Conservation (phyloP, 805 yeast genomes). For the Allodekkera sacchari region DNA sequence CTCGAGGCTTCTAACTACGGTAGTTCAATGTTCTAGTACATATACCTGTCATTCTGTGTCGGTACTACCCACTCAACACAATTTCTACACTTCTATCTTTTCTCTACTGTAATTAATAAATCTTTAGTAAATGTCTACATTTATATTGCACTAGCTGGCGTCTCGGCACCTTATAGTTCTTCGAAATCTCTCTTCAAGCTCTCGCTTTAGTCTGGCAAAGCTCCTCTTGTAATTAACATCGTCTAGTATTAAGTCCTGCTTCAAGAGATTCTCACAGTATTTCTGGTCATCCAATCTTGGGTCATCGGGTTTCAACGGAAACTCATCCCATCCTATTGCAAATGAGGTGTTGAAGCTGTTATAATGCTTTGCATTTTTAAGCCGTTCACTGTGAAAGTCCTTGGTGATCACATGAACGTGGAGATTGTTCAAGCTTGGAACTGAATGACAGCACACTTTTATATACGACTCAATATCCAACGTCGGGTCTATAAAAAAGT, state of each 20-base stretch:
- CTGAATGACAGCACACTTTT: conserved; percentile 57
- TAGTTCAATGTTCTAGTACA: too few relatives aligned
- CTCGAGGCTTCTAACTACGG: too few relatives aligned
- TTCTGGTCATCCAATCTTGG: conserved; percentile 29
- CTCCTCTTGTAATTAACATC: conserved; percentile 31
- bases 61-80: too few relatives aligned
- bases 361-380: conserved; percentile 61
- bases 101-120: too few relatives aligned
- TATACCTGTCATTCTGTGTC: too few relatives aligned
- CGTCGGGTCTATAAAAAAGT: conserved; percentile 6
- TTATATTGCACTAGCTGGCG: not conserved
- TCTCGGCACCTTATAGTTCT: not conserved
- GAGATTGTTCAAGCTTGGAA: conserved; percentile 60
- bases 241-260: conserved; percentile 32
- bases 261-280: conserved; percentile 14
- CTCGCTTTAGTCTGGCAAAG: conserved; percentile 35
- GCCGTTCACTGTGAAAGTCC: conserved; percentile 45
- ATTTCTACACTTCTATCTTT: too few relatives aligned
- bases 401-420: conserved; percentile 67
- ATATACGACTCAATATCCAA: conserved; percentile 24
- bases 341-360: conserved; percentile 62
- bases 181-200: conserved; percentile 30
- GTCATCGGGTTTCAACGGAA: conserved; percentile 38
- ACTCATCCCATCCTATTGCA: conserved; percentile 45
- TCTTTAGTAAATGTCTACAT: too few relatives aligned